phyloP scores from a whole-genome alignment of 495 filamentous ascomycete genomes.

The Lepidopterella palustris region DNA sequence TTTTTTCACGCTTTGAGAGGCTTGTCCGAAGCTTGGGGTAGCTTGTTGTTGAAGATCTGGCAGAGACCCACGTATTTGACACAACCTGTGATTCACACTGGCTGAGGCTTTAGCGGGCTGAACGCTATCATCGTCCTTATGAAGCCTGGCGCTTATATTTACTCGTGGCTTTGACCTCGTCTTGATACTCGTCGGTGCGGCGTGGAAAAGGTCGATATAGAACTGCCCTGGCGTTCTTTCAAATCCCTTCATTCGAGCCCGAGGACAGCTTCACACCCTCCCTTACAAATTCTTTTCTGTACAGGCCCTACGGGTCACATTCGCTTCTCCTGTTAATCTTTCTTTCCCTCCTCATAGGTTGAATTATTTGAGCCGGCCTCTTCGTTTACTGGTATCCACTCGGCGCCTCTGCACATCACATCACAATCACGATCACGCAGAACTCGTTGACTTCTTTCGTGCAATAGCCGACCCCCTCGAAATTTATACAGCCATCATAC shows the following conservation, averaged over 20 bases:
- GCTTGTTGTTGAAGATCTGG: background rate
- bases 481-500: too few species aligned
- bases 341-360: constrained; percentile 10
- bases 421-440: constrained; percentile 3
- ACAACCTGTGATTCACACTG: constrained; percentile 18
- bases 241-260: too few species aligned
- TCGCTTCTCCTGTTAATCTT: background rate
- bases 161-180: constrained; percentile 14
- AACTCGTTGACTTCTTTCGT: background rate
- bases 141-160: constrained; percentile 23
- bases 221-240: constrained; percentile 2
- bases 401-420: constrained; percentile 4
- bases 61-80: constrained; percentile 15
- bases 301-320: constrained; percentile 5
- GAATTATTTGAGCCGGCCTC: constrained; percentile 17
- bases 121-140: constrained; percentile 19
- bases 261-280: constrained; percentile 2
- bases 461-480: constrained; percentile 14
- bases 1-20: constrained; percentile 4
- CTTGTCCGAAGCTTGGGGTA: constrained; percentile 16
- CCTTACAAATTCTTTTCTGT: background rate
- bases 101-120: constrained; percentile 19
- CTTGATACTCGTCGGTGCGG: background rate
- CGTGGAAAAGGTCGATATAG: constrained; percentile 11
- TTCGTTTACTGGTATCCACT: constrained; percentile 10